Conservation (phyloP, 2,329 filamentous ascomycete species). For the Colletotrichum sp. region DNA sequence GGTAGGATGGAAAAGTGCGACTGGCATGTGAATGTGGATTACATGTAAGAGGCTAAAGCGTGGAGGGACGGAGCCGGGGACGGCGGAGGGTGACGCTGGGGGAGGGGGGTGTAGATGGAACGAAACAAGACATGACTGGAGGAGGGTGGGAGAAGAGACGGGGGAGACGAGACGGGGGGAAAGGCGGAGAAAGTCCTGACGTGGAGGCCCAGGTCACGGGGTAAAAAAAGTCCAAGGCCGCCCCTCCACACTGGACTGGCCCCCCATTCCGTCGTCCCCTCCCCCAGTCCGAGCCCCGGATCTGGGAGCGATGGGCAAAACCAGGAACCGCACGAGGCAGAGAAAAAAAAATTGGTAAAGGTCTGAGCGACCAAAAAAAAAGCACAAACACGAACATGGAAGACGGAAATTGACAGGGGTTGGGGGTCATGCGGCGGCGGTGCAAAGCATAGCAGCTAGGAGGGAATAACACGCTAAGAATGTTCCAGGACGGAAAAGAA, state of each 20-base stretch:
- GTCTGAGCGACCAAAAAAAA: neutral
- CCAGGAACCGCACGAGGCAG: constrained; percentile 22
- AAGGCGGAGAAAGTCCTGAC: constrained; percentile 9
- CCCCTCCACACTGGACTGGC: constrained; percentile 8
- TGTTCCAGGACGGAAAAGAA: neutral
- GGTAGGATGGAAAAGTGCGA: neutral
- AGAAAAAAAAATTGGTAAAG: neutral
- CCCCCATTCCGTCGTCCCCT: constrained; percentile 7
- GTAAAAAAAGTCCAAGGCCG: neutral
- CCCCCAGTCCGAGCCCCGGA: constrained; percentile 15
- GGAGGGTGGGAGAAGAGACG: neutral
- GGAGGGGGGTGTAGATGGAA: neutral
- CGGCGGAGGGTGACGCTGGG: neutral
- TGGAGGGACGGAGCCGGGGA: constrained; percentile 19
- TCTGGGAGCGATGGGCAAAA: neutral
- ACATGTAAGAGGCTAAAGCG: constrained; percentile 9
- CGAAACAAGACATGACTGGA: neutral
- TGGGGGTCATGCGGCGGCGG: neutral
- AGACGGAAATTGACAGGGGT: neutral
- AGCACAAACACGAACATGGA: neutral
- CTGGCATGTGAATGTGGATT: constrained; percentile 27
- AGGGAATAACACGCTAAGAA: neutral
- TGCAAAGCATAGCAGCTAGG: neutral
- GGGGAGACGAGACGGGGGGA: neutral
- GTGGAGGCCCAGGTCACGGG: constrained; percentile 19